Evolutionary conservation across 257 asterid genomes (phyloP).

Genomic region (Ehretia macrophylla): DNA sequence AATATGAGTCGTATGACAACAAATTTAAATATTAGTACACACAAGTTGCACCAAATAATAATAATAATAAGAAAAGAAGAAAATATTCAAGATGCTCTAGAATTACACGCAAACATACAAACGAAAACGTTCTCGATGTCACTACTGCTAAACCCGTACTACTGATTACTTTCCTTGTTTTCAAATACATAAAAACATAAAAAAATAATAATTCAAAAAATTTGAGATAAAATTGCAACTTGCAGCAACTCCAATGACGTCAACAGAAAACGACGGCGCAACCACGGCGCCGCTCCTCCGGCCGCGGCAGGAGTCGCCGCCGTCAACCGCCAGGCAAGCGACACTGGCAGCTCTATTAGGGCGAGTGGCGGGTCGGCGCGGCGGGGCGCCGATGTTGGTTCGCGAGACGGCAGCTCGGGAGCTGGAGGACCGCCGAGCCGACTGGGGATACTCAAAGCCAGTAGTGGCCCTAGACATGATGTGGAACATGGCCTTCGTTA

Average conservation of each 20-base stretch:
- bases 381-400: conserved; percentile 69
- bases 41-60: too few relatives aligned
- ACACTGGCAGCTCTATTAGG: conserved; percentile 60
- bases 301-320: conserved; percentile 33
- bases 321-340: conserved; percentile 33
- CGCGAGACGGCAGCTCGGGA: conserved; percentile 92
- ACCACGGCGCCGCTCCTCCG: conserved; percentile 55
- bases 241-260: neutral
- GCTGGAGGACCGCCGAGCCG: conserved; percentile 96
- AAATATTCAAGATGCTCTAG: too few relatives aligned
- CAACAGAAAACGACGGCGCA: neutral
- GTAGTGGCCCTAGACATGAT: conserved; percentile 80
- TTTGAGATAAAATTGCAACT: too few relatives aligned
- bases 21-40: too few relatives aligned
- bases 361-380: conserved; percentile 66
- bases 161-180: too few relatives aligned
- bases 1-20: too few relatives aligned
- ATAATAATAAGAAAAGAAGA: too few relatives aligned
- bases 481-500: conserved; percentile 87
- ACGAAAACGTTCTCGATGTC: too few relatives aligned
- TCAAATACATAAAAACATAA: too few relatives aligned
- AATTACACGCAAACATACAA: too few relatives aligned
- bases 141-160: too few relatives aligned
- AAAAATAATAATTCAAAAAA: too few relatives aligned
- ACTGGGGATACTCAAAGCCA: conserved; percentile 94